phyloP scores from a whole-genome alignment of 148 eudicot species.

The Rhododendron kiyosumense region DNA sequence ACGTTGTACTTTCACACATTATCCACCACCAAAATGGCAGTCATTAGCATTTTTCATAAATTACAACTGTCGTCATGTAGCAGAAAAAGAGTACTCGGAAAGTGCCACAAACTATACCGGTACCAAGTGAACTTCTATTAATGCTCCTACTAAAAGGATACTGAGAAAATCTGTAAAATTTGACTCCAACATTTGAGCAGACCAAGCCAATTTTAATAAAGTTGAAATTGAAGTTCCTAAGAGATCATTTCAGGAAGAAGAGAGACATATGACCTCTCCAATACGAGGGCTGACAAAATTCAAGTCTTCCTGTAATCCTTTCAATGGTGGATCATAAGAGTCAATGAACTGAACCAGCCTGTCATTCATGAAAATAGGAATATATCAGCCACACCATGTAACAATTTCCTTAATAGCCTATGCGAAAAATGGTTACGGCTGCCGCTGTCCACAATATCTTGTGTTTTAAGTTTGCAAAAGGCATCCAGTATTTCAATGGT shows the following conservation, averaged over 20 bases:
- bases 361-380: conserved; percentile 25
- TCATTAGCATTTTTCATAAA: not conserved
- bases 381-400: conserved; percentile 11
- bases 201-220: not conserved
- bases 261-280: conserved; percentile 72
- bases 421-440: not conserved
- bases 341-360: conserved; percentile 93
- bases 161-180: not conserved
- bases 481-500: not conserved
- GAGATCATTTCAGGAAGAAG: conserved; percentile 3
- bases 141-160: not conserved
- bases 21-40: not conserved
- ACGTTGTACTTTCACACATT: not conserved
- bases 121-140: not conserved
- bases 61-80: not conserved
- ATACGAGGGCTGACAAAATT: conserved; percentile 99
- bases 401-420: not conserved
- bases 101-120: not conserved
- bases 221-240: not conserved
- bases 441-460: not conserved
- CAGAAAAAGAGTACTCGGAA: not conserved
- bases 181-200: conserved; percentile 1
- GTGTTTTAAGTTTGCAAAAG: not conserved
- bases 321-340: conserved; percentile 89
- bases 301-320: conserved; percentile 94